Evolutionary conservation across 257 asterid species (phyloP).

Genomic region (Nicotiana knightiana): DNA sequence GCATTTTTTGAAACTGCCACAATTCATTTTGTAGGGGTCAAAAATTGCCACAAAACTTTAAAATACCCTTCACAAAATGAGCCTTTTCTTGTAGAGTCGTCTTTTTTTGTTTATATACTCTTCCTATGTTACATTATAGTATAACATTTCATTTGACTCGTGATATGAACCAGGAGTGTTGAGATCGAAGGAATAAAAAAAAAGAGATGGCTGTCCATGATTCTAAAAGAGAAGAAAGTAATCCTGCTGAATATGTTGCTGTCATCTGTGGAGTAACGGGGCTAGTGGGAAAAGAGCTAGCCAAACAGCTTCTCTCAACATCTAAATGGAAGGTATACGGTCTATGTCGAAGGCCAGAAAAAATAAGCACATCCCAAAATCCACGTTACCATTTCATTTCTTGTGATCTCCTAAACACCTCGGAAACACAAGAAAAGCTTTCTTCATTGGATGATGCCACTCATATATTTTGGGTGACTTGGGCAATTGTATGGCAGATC

Average conservation of each 20-base stretch:
- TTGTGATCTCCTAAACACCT: constrained; percentile 55
- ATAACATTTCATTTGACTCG: too few relatives aligned
- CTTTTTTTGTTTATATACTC: too few relatives aligned
- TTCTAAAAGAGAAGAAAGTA: constrained; percentile 7
- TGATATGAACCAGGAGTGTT: too few relatives aligned
- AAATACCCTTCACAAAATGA: too few relatives aligned
- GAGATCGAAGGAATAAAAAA: too few relatives aligned
- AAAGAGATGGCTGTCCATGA: constrained; percentile 25
- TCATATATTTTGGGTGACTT: constrained; percentile 79
- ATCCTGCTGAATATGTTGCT: constrained; percentile 30
- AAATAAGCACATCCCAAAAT: neutral
- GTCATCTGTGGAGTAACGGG: constrained; percentile 81
- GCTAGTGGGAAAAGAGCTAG: constrained; percentile 81
- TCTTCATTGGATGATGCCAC: constrained; percentile 36
- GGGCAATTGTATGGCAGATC: too few relatives aligned
- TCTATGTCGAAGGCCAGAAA: constrained; percentile 42
- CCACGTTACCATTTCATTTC: constrained; percentile 40
- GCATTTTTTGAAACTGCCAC: too few relatives aligned
- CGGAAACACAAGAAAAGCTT: constrained; percentile 43
- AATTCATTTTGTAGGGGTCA: too few relatives aligned
- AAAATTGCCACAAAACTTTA: too few relatives aligned
- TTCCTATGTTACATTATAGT: too few relatives aligned
- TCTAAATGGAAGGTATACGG: constrained; percentile 80
- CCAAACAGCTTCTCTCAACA: constrained; percentile 39
- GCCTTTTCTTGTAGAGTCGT: too few relatives aligned